Conservation (phyloP, 192 early-diverging fungal species). For the Borealophlyctis nickersoniae region DNA sequence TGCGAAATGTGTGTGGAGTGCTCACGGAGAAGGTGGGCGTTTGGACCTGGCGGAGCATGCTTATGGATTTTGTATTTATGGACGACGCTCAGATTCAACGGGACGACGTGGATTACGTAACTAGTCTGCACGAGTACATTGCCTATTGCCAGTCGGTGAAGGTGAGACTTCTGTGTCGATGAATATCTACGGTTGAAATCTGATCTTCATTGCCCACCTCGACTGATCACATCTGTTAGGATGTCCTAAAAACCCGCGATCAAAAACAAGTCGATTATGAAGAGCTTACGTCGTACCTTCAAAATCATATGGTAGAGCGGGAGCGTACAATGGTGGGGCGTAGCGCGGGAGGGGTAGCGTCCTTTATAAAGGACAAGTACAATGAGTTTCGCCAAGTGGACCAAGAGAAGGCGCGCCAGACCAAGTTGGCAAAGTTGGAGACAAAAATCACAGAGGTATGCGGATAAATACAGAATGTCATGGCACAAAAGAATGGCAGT, state of each 20-base stretch:
- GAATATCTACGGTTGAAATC: too few relatives aligned
- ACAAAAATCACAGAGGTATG: slow-evolving; percentile 68
- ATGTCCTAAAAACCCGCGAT: slow-evolving; percentile 76
- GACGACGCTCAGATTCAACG: slow-evolving; percentile 30
- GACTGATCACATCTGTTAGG: slow-evolving; percentile 37
- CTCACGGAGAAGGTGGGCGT: slow-evolving; percentile 64
- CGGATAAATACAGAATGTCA: too few relatives aligned
- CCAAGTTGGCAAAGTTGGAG: slow-evolving; percentile 73
- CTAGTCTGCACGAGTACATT: slow-evolving; percentile 81
- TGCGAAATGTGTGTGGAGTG: slow-evolving; percentile 64
- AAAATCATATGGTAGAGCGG: slow-evolving; percentile 67
- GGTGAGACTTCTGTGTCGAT: slow-evolving; percentile 32
- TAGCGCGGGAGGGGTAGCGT: slow-evolving; percentile 59
- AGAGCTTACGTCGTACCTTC: slow-evolving; percentile 75
- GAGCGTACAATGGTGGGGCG: slow-evolving; percentile 68
- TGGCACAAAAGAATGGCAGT: too few relatives aligned
- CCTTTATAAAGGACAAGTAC: slow-evolving; percentile 82
- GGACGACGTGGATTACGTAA: slow-evolving; percentile 72
- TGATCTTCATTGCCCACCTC: too few relatives aligned
- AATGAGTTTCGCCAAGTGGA: slow-evolving; percentile 87
- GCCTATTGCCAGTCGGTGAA: slow-evolving; percentile 75
- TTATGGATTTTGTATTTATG: too few relatives aligned
- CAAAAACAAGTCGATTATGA: slow-evolving; percentile 97
- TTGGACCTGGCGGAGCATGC: too few relatives aligned
- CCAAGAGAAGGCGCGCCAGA: slow-evolving; percentile 74